Evolutionary conservation across 140 eudicot species (phyloP).

Genomic region (Ambrosia hybrid): DNA sequence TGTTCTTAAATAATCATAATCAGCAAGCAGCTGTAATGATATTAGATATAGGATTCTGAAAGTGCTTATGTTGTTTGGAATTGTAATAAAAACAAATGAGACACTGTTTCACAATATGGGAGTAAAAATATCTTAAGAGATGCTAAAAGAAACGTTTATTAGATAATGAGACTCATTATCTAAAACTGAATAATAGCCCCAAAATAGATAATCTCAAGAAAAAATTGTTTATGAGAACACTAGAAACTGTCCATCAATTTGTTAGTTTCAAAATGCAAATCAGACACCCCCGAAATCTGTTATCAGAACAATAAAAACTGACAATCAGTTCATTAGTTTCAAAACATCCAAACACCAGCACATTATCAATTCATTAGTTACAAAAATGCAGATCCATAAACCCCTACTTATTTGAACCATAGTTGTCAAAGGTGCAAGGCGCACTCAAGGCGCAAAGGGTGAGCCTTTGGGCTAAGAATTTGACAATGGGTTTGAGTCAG

Average conservation of each 20-base stretch:
- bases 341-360: neutral
- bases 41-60: neutral
- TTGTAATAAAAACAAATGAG: neutral
- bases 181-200: neutral
- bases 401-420: no score
- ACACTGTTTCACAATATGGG: neutral
- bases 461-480: no score
- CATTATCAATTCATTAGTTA: no score
- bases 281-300: neutral
- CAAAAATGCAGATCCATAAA: no score
- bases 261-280: neutral
- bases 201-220: neutral
- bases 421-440: no score
- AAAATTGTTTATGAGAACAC: neutral
- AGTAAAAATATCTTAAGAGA: neutral
- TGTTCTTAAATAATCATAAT: neutral
- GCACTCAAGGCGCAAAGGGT: no score
- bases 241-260: no score
- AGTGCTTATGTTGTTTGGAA: neutral
- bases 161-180: neutral
- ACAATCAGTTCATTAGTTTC: neutral
- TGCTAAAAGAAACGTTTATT: neutral
- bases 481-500: no score
- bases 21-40: neutral
- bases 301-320: neutral